Conservation (phyloP, 371 early-diverging fungal species). For the Mortierella sp. region DNA sequence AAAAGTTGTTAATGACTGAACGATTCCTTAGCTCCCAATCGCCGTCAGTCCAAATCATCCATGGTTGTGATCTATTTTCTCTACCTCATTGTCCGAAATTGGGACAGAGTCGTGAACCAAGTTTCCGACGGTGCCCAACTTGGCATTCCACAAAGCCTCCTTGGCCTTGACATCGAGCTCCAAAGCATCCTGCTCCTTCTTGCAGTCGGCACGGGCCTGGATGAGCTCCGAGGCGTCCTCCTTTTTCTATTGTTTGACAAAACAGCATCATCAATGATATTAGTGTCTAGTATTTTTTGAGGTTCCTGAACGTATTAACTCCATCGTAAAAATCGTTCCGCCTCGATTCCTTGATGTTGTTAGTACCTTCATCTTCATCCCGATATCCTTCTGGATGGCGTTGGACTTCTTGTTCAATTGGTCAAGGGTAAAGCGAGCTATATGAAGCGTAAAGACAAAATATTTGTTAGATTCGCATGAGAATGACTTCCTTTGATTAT, state of each 20-base stretch:
- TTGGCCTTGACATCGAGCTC: conserved; percentile 80
- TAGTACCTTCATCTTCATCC: conserved; percentile 85
- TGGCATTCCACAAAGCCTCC: conserved; percentile 77
- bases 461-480: background rate
- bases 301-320: background rate
- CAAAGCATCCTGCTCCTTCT: conserved; percentile 80
- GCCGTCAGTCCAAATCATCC: background rate
- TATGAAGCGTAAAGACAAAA: background rate
- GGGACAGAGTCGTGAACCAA: conserved; percentile 96
- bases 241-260: conserved; percentile 68
- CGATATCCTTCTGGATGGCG: conserved; percentile 94
- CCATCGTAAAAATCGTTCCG: background rate
- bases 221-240: conserved; percentile 88
- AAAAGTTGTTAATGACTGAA: background rate
- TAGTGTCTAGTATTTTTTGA: conserved; percentile 32
- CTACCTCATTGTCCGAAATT: conserved; percentile 88
- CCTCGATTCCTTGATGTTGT: background rate
- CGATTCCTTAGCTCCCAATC: background rate
- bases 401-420: conserved; percentile 94
- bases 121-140: conserved; percentile 93
- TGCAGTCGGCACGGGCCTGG: conserved; percentile 80
- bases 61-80: background rate
- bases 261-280: conserved; percentile 8
- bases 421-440: conserved; percentile 90
- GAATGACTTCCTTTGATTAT: background rate